phyloP scores from a whole-genome alignment of 73 alveolate genomes.

The Tetrahymena borealis region DNA sequence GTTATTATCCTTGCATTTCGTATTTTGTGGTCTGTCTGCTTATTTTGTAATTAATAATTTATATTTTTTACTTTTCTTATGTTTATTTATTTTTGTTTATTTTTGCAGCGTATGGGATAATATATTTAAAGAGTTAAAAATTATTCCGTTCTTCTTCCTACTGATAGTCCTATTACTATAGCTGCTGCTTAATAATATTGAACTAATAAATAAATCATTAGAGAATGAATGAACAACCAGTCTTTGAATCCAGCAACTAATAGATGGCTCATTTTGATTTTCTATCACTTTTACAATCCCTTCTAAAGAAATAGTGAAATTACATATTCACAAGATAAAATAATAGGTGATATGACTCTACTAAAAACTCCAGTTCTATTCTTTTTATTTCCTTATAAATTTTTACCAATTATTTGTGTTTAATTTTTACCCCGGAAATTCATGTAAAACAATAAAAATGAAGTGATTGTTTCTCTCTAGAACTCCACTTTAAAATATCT shows the following conservation, averaged over 20 bases:
- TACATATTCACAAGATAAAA: background rate
- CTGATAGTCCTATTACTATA: too few relatives aligned
- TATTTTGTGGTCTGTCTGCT: too few relatives aligned
- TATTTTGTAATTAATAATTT: background rate
- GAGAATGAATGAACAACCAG: too few relatives aligned
- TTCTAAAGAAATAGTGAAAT: background rate
- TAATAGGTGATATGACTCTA: background rate
- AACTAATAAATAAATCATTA: too few relatives aligned
- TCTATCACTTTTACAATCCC: background rate
- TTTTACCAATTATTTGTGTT: too few relatives aligned
- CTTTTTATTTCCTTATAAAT: background rate
- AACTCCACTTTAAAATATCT: background rate
- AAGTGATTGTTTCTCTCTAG: background rate
- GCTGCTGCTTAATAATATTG: too few relatives aligned
- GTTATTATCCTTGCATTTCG: too few relatives aligned
- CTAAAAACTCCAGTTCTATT: constrained; percentile 2
- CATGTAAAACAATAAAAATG: background rate
- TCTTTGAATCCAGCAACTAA: background rate
- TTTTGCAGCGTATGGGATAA: background rate
- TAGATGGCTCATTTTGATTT: background rate
- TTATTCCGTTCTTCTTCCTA: background rate
- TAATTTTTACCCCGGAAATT: too few relatives aligned
- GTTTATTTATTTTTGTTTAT: too few relatives aligned
- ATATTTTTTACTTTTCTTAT: background rate
- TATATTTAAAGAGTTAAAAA: background rate